Evolutionary conservation across 805 yeast genomes (phyloP).

Genomic region (Helenozyma baotianmanensis): DNA sequence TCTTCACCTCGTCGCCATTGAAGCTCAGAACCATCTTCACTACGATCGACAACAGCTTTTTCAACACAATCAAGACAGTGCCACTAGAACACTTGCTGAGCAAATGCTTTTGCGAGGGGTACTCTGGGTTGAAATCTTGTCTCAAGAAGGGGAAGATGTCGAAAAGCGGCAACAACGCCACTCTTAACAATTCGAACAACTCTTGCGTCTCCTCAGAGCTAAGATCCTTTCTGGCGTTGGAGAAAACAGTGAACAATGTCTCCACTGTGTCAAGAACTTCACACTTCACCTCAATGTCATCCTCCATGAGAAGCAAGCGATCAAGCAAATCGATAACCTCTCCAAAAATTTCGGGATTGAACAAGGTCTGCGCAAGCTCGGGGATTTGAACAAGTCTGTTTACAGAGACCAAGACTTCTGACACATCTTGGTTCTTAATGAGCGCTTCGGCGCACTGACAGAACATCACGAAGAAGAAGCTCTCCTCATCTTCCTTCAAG

Average conservation of each 20-base stretch:
- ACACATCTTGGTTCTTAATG: constrained; percentile 43
- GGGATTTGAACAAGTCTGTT: constrained; percentile 51
- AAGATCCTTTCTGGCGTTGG: neutral
- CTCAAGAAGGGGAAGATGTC: constrained; percentile 56
- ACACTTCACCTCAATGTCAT: constrained; percentile 56
- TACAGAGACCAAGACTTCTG: constrained; percentile 45
- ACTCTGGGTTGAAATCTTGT: constrained; percentile 35
- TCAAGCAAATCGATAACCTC: constrained; percentile 77
- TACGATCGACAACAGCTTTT: constrained; percentile 46
- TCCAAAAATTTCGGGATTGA: constrained; percentile 62
- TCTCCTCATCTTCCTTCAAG: constrained; percentile 53
- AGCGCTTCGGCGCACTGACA: constrained; percentile 80
- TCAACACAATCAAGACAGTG: constrained; percentile 40
- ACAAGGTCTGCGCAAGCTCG: constrained; percentile 54
- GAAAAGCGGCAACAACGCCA: constrained; percentile 60
- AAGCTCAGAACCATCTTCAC: constrained; percentile 61
- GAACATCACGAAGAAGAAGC: constrained; percentile 73
- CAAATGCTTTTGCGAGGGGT: constrained; percentile 20
- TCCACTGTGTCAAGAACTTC: constrained; percentile 39
- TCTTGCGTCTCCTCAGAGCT: constrained; percentile 49
- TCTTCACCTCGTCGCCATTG: constrained; percentile 56
- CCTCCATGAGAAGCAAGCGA: constrained; percentile 59
- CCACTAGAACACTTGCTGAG: constrained; percentile 29
- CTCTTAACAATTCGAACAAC: constrained; percentile 73
- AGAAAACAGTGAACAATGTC: constrained; percentile 25